Percentiles rank a stretch among this genome's conserved stretches.
phyloP scores from a whole-genome alignment of 169 alveolate species.

The Cystoisospora suis region DNA sequence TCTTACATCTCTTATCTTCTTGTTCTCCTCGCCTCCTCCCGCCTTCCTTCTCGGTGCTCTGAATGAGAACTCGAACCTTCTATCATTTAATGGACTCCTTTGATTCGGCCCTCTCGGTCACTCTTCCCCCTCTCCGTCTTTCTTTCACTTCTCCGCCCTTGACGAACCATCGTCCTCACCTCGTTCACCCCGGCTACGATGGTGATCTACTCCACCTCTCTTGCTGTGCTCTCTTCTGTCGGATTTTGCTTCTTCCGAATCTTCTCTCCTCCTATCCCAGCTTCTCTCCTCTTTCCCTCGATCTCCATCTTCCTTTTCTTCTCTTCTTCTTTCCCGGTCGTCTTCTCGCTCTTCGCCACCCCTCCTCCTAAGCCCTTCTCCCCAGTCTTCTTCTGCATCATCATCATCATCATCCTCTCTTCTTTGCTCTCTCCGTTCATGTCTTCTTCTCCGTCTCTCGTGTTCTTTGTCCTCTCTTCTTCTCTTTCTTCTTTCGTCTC shows the following conservation, averaged over 20 bases:
- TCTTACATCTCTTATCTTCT: too few relatives aligned
- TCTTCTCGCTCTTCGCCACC: background rate
- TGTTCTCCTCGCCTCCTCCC: too few relatives aligned
- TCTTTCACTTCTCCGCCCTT: background rate
- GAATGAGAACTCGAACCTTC: too few relatives aligned
- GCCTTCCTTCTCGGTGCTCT: too few relatives aligned
- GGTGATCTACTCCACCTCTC: too few relatives aligned
- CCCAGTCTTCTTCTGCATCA: background rate
- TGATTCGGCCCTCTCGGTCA: too few relatives aligned
- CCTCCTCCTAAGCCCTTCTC: too few relatives aligned
- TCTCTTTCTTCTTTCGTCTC: background rate
- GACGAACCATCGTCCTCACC: background rate
- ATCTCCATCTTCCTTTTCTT: background rate
- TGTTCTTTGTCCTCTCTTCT: background rate
- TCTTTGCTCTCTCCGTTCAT: background rate
- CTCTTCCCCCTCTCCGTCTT: background rate
- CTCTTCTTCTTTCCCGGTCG: background rate
- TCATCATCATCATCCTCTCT: background rate
- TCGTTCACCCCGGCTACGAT: too few relatives aligned
- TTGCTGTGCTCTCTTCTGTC: background rate
- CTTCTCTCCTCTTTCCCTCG: too few relatives aligned
- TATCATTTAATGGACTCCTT: too few relatives aligned
- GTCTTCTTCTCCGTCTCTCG: background rate
- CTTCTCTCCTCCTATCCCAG: background rate
- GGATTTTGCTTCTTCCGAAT: background rate